Percentiles rank a stretch among this genome's conserved stretches.
Conservation (phyloP, 139 green algal genomes). For the Coccomyxa sp. region DNA sequence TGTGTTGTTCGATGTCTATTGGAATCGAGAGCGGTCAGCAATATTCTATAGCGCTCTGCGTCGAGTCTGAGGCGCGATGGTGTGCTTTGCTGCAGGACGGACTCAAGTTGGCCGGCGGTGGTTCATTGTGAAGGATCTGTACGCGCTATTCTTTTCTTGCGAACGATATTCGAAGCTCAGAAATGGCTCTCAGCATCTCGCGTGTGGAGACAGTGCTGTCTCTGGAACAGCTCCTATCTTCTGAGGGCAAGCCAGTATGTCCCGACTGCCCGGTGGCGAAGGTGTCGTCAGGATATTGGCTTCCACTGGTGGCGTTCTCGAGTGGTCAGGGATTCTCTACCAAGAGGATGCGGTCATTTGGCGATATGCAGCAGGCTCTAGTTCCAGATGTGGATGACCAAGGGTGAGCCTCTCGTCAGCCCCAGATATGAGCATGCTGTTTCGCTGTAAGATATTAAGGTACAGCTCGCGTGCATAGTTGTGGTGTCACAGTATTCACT, state of each 20-base stretch:
- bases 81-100: conserved; percentile 7
- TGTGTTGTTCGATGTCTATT: too few species aligned
- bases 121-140: neutral
- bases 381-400: conserved; percentile 36
- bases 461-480: too few species aligned
- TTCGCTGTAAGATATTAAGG: too few species aligned
- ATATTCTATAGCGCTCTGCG: too few species aligned
- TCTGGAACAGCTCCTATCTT: conserved; percentile 36
- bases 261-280: conserved; percentile 31
- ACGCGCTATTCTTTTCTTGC: conserved; percentile 3
- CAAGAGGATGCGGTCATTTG: conserved; percentile 51
- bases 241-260: neutral
- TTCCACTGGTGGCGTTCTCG: conserved; percentile 25
- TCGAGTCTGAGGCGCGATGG: too few species aligned
- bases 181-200: conserved; percentile 22
- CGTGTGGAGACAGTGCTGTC: conserved; percentile 34
- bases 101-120: conserved; percentile 15
- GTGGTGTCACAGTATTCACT: too few species aligned
- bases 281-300: conserved; percentile 22
- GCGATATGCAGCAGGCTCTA: conserved; percentile 34
- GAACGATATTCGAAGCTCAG: neutral
- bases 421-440: too few species aligned
- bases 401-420: neutral
- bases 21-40: too few species aligned
- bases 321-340: conserved; percentile 8